Percentiles rank a stretch among this genome's conserved stretches.
These are phyloP conservation scores for Penicillium sp. DNA, from an alignment of 2,329 filamentous ascomycete genomes.

Conservation along the genomic window DNA sequence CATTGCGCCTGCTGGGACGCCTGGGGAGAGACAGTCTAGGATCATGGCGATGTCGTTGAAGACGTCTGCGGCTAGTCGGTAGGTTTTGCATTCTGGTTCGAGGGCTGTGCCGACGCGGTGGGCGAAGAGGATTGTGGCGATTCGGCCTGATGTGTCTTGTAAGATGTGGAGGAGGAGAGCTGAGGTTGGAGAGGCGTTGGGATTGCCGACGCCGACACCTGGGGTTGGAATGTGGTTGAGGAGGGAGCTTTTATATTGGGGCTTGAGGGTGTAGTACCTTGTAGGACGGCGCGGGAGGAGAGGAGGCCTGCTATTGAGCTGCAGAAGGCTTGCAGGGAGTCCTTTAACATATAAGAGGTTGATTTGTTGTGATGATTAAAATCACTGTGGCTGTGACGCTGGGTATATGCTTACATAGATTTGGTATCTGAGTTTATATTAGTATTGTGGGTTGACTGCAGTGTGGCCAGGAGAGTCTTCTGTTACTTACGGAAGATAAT, in stretches of 20 bases:
- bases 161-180: slow-evolving; percentile 81
- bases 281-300: slow-evolving; percentile 77
- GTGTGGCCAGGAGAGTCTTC: not conserved
- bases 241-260: not conserved
- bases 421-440: slow-evolving; percentile 57
- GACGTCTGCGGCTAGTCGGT: slow-evolving; percentile 81
- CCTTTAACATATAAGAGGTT: slow-evolving; percentile 21
- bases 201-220: slow-evolving; percentile 82
- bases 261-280: slow-evolving; percentile 50
- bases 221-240: slow-evolving; percentile 6
- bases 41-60: slow-evolving; percentile 87
- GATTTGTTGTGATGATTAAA: not conserved
- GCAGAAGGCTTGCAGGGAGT: slow-evolving; percentile 45
- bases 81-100: slow-evolving; percentile 88
- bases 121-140: slow-evolving; percentile 85
- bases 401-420: slow-evolving; percentile 57
- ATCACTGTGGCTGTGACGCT: not conserved
- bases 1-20: slow-evolving; percentile 59
- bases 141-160: slow-evolving; percentile 76
- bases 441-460: slow-evolving; percentile 2
- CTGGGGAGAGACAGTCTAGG: slow-evolving; percentile 79
- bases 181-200: slow-evolving; percentile 73
- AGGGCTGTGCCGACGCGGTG: slow-evolving; percentile 78
- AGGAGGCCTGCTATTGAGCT: slow-evolving; percentile 57
- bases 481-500: slow-evolving; percentile 70